Conservation (phyloP, 2,329 filamentous ascomycete genomes). For the Neoarthrinium moseri region DNA sequence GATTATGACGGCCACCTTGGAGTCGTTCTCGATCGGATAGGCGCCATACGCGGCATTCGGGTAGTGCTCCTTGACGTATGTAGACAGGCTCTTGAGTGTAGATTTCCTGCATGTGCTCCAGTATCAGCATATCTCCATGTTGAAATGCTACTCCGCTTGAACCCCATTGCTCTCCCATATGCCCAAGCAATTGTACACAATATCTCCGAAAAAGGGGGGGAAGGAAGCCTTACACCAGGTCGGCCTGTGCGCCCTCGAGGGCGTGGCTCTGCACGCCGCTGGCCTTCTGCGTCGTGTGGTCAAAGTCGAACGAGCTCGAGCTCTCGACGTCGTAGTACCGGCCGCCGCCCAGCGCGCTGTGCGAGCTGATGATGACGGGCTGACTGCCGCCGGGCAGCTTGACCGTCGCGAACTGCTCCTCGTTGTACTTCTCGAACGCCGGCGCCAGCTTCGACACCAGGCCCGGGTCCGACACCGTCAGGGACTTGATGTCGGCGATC, state of each 20-base stretch:
- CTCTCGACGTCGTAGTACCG: constrained; percentile 90
- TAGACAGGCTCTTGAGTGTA: constrained; percentile 71
- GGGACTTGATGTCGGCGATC: constrained; percentile 85
- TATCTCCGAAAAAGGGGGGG: background rate
- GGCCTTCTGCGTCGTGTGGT: constrained; percentile 84
- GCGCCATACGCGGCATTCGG: constrained; percentile 77
- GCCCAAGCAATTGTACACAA: background rate
- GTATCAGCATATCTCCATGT: background rate
- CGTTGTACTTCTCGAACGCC: constrained; percentile 92
- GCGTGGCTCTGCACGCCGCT: constrained; percentile 78
- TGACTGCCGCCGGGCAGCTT: constrained; percentile 87
- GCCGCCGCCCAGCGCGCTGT: constrained; percentile 77
- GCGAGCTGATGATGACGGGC: constrained; percentile 79
- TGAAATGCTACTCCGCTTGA: too few relatives aligned
- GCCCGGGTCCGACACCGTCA: constrained; percentile 69
- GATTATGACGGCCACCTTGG: constrained; percentile 75
- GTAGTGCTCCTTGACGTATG: constrained; percentile 87
- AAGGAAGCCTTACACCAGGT: constrained; percentile 67
- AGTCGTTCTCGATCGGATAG: constrained; percentile 76
- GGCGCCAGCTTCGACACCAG: constrained; percentile 72
- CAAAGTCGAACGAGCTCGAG: constrained; percentile 83
- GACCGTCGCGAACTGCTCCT: constrained; percentile 85
- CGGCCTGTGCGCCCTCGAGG: constrained; percentile 72
- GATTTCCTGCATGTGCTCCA: constrained; percentile 62
- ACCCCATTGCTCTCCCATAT: too few relatives aligned